phyloP scores from a whole-genome alignment of 2,329 filamentous ascomycete genomes.

The Rhynchosporium graminicola region DNA sequence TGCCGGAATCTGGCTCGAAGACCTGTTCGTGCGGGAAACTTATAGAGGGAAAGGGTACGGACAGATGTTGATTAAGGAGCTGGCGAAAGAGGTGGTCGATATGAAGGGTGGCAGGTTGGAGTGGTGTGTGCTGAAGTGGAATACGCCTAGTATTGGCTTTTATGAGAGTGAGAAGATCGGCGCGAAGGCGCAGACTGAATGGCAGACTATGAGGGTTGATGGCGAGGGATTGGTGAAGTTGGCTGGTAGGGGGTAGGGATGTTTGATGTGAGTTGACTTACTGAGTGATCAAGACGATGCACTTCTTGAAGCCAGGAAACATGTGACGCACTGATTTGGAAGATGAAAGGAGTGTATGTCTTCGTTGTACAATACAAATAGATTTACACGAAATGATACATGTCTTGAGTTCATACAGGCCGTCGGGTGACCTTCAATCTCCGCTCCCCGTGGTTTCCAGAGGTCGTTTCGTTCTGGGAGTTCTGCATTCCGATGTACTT shows the following conservation, averaged over 20 bases:
- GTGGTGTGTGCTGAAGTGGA: slow-evolving; percentile 93
- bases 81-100: slow-evolving; percentile 77
- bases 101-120: slow-evolving; percentile 77
- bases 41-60: slow-evolving; percentile 80
- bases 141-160: slow-evolving; percentile 85
- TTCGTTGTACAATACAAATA: background rate
- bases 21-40: slow-evolving; percentile 76
- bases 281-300: background rate
- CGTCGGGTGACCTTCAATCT: background rate
- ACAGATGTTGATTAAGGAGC: slow-evolving; percentile 67
- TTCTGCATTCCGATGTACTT: background rate
- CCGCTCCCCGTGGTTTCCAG: background rate
- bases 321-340: background rate
- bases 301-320: no score
- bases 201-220: slow-evolving; percentile 76
- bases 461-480: background rate
- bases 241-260: slow-evolving; percentile 39
- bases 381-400: background rate
- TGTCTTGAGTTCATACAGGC: background rate
- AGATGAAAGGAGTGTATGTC: background rate
- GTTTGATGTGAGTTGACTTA: background rate
- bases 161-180: slow-evolving; percentile 70
- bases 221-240: slow-evolving; percentile 63
- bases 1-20: slow-evolving; percentile 89
- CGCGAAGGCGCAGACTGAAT: slow-evolving; percentile 66